Evolutionary conservation across 345 rosid genomes (phyloP).

Genomic region (Anastatica hierochuntica): DNA sequence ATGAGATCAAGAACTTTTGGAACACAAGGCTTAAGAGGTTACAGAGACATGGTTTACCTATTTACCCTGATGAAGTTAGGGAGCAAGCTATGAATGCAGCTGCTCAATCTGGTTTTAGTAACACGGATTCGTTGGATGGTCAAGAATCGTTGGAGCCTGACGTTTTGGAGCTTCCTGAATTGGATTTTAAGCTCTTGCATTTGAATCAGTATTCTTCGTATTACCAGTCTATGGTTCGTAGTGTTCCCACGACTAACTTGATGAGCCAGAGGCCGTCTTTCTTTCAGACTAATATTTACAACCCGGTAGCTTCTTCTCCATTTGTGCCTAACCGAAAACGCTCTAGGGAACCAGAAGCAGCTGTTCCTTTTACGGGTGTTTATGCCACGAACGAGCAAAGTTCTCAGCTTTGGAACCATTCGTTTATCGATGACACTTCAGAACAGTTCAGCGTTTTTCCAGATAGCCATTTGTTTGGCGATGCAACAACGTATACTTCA

Average conservation of each 20-base stretch:
- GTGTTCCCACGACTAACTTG: background rate
- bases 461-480: slow-evolving; percentile 34
- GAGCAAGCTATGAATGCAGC: slow-evolving; percentile 30
- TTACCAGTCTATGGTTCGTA: slow-evolving; percentile 5
- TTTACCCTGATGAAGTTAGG: slow-evolving; percentile 48
- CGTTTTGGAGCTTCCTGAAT: slow-evolving; percentile 37
- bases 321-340: slow-evolving; percentile 7
- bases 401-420: slow-evolving; percentile 7
- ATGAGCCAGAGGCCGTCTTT: background rate
- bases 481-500: slow-evolving; percentile 27
- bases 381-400: slow-evolving; percentile 7
- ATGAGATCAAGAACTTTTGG: slow-evolving; percentile 75
- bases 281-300: slow-evolving; percentile 6
- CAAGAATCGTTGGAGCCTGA: slow-evolving; percentile 30
- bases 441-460: slow-evolving; percentile 24
- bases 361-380: background rate
- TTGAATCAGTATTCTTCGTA: background rate
- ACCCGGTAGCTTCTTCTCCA: background rate
- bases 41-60: slow-evolving; percentile 45
- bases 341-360: background rate
- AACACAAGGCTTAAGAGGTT: slow-evolving; percentile 52
- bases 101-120: slow-evolving; percentile 24
- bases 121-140: slow-evolving; percentile 19
- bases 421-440: background rate
- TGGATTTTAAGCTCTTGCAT: slow-evolving; percentile 35